Conservation (phyloP, 495 filamentous ascomycete species). For the Apodospora peruviana region DNA sequence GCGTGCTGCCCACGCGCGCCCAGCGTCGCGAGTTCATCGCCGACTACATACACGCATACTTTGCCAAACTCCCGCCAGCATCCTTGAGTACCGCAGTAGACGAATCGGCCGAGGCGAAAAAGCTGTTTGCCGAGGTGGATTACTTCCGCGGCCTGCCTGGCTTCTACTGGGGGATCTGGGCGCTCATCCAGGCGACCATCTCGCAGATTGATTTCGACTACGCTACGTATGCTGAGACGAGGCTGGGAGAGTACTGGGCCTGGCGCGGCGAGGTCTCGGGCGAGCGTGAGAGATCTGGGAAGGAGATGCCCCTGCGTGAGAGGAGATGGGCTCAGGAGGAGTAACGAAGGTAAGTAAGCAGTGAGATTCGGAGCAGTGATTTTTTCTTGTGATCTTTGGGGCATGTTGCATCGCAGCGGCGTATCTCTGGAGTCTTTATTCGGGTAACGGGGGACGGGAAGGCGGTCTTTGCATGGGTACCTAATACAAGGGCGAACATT, state of each 20-base stretch:
- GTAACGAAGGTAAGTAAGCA: slow-evolving; percentile 4
- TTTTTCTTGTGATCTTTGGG: neutral
- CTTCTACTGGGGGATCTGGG: slow-evolving; percentile 90
- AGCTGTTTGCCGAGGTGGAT: slow-evolving; percentile 75
- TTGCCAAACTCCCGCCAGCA: slow-evolving; percentile 18
- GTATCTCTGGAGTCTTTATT: no score
- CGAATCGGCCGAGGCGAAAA: slow-evolving; percentile 51
- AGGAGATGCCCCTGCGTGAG: slow-evolving; percentile 70
- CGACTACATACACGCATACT: slow-evolving; percentile 68
- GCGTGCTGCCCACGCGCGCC: slow-evolving; percentile 69
- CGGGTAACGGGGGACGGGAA: no score
- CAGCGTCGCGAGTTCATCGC: slow-evolving; percentile 76
- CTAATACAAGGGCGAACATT: no score
- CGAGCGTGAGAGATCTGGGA: slow-evolving; percentile 46
- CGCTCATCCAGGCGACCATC: slow-evolving; percentile 91
- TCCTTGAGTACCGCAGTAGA: slow-evolving; percentile 36
- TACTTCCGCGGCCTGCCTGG: slow-evolving; percentile 84
- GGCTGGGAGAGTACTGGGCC: slow-evolving; percentile 92
- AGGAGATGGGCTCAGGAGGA: slow-evolving; percentile 70
- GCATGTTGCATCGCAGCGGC: neutral
- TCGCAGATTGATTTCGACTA: slow-evolving; percentile 98
- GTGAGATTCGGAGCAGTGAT: neutral
- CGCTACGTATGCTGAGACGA: slow-evolving; percentile 77
- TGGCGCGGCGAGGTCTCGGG: slow-evolving; percentile 75
- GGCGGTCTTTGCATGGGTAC: no score